Evolutionary conservation across 306 rosid species (phyloP), one percentile per base, ranked within the genome.

Genomic region (Astragalus membranaceus): DNA sequence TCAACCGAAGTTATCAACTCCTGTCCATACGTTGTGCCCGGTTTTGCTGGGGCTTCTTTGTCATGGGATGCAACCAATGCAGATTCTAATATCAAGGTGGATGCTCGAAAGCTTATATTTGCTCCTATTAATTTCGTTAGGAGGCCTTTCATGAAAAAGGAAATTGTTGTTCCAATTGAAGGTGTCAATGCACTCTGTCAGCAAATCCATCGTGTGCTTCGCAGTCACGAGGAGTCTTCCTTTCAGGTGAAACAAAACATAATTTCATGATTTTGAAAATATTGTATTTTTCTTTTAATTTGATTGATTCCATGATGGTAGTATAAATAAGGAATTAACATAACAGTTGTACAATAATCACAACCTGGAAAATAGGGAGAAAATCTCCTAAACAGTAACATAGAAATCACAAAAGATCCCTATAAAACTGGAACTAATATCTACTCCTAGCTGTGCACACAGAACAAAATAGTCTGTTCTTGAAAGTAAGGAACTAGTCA

Each of bases 121-220:
- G 89, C 95, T 61, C 96, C 97, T 20, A 76, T 94, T 58, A 79
- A 84, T 75, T 82, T 94, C 29, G 88, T 94, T 58, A 76, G 64
- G 72, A 80, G 85, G 83, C 97, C 97, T 75, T 94, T 94, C 63
- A 85, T 67, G 78, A 90, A 79, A 69, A 90, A 75, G 73, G 98
- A 91, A 70, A 83, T 86, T 46, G 80, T 94, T 82, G 89, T 94
- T 49, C 97, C 94, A 1, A 86, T 84, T 39, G 91, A 94, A 78
- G 98, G 98, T 61, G 86, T 94, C 74, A 66, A 80, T 62, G 74
- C 96, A 58, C 83, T 94, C 39, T 78, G 96, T 82, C 92, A 88
- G 73, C 78, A 84, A 48, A 83, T 85, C 72, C 91, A 88, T 67
- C 77, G 63, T 0, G 83, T 70, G 4, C 86, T 91, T 41, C 89